phyloP scores from a whole-genome alignment of 2,329 filamentous ascomycete genomes.

The Penicillium sp. region DNA sequence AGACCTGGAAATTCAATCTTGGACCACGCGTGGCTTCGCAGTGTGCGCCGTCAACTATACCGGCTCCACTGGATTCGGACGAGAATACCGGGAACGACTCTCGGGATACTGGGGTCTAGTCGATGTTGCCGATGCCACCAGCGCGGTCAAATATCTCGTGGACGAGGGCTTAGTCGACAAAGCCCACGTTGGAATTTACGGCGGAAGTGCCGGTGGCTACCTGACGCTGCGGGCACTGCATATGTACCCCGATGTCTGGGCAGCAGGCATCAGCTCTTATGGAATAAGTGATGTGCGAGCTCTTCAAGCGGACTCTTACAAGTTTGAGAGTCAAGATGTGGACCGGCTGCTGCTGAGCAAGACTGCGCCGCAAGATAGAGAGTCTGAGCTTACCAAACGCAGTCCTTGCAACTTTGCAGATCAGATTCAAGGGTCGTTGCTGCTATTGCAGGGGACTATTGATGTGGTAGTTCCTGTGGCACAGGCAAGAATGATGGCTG shows the following conservation, averaged over 20 bases:
- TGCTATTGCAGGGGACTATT: conserved; percentile 58
- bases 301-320: conserved; percentile 53
- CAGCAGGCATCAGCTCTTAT: conserved; percentile 52
- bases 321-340: conserved; percentile 59
- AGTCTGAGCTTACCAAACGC: conserved; percentile 46
- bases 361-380: conserved; percentile 41
- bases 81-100: conserved; percentile 52
- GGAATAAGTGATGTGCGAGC: conserved; percentile 55
- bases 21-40: conserved; percentile 57
- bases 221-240: conserved; percentile 53
- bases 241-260: conserved; percentile 49
- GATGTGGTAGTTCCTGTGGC: conserved; percentile 61
- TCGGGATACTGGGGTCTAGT: conserved; percentile 54
- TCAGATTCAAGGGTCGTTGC: conserved; percentile 52
- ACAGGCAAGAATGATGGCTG: conserved; percentile 57
- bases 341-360: conserved; percentile 45
- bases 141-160: conserved; percentile 48
- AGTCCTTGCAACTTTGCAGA: conserved; percentile 53
- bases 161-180: conserved; percentile 38
- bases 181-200: conserved; percentile 50
- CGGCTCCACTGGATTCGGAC: conserved; percentile 55
- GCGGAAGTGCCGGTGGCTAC: conserved; percentile 57
- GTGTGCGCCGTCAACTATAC: conserved; percentile 55
- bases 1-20: conserved; percentile 51
- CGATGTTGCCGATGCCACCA: conserved; percentile 54